Evolutionary conservation across 208 protist species (phyloP), one percentile per base, ranked within the genome.

Genomic region (Trichomonas gallinae): DNA sequence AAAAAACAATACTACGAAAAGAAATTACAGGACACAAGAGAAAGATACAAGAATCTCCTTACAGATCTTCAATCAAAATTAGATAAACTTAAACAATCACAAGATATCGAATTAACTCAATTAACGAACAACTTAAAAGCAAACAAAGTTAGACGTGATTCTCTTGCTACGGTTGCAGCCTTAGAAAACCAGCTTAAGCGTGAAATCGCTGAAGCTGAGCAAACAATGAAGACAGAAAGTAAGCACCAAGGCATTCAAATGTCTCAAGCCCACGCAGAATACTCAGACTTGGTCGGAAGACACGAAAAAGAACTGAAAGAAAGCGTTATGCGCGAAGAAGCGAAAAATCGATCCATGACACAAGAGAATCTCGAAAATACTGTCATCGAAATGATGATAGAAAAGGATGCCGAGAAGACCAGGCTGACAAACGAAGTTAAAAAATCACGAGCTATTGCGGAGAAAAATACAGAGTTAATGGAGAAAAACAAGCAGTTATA

Each of bases 301-400:
- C 87, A 93, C 26, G 40, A 93, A 51, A 51, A 48, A 51, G 87
- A 93, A 51, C 17, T 93, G 2, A 48, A 51, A 31, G 87, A 93
- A 26, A 44, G 44, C 38, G 87, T 93, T 51, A 44, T 48, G 45
- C 40, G 44, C 13, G 87, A 93, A 93, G 45, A 93, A 93, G 44
- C 87, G 0, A 93, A 93, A 58, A 51, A 93, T 51, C 4, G 87
- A 34, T 42, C 1, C 26, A 93, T 93, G 87, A 51, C 87, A 26
- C 44, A 34, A 51, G 87, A 51, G 38, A 93, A 93, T 38, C 17
- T 93, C 15, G 87, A 93, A 38, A 48, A 51, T 48, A 93, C 87
- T 58, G 87, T 93, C 3, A 93, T 93, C 38, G 44, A 93, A 51
- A 93, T 93, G 87, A 93, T 93, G 87, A 93, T 48, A 8, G 87